Conservation (phyloP, 2,329 filamentous ascomycete species). For the Claviceps monticola region DNA sequence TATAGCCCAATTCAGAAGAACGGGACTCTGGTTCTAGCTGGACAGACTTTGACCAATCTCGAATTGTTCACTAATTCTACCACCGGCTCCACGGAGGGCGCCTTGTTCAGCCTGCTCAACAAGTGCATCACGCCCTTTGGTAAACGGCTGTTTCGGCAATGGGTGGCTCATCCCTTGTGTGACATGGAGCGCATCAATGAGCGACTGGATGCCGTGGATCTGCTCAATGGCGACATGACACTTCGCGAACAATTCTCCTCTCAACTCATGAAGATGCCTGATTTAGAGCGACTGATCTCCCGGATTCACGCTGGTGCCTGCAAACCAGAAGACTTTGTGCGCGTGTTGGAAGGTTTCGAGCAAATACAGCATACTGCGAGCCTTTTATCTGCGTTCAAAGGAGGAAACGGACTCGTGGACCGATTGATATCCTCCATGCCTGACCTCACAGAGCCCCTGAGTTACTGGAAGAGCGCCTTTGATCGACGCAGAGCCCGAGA, state of each 20-base stretch:
- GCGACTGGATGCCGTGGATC: conserved; percentile 83
- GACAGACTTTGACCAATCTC: conserved; percentile 94
- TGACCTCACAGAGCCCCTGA: conserved; percentile 57
- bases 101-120: conserved; percentile 81
- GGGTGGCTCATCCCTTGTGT: conserved; percentile 91
- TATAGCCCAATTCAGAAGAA: conserved; percentile 89
- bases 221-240: conserved; percentile 69
- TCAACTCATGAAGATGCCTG: conserved; percentile 81
- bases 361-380: conserved; percentile 93
- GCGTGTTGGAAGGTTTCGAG: conserved; percentile 89
- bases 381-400: conserved; percentile 57
- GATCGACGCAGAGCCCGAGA: conserved; percentile 68
- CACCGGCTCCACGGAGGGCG: conserved; percentile 74
- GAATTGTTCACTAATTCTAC: conserved; percentile 91
- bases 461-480: conserved; percentile 85
- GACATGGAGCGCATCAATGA: conserved; percentile 83
- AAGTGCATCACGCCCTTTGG: conserved; percentile 93
- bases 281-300: conserved; percentile 86
- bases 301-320: conserved; percentile 87
- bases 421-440: conserved; percentile 79
- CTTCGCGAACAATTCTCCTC: conserved; percentile 79
- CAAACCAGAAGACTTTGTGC: conserved; percentile 81
- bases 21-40: conserved; percentile 82
- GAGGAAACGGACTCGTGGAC: conserved; percentile 72
- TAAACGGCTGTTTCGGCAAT: conserved; percentile 89